phyloP scores from a whole-genome alignment of 2,329 filamentous ascomycete genomes.

The Septoria linicola region DNA sequence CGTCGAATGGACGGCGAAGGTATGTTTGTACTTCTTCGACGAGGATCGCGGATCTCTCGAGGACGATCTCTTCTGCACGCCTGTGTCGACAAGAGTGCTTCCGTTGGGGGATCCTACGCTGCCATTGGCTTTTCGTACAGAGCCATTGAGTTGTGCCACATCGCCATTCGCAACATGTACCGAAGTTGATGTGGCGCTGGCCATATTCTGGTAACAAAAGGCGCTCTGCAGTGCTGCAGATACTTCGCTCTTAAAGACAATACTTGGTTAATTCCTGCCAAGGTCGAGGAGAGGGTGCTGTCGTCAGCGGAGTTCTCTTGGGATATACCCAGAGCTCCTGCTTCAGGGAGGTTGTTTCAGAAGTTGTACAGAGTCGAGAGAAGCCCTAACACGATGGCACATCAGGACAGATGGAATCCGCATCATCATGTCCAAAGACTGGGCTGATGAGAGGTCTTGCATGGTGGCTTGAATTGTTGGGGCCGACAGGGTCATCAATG shows the following conservation, averaged over 20 bases:
- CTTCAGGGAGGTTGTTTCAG: too few relatives aligned
- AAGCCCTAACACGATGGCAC: too few relatives aligned
- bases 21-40: constrained; percentile 78
- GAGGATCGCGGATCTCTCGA: constrained; percentile 8
- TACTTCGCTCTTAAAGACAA: not conserved
- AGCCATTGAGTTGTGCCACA: constrained; percentile 7
- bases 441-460: too few relatives aligned
- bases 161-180: constrained; percentile 7
- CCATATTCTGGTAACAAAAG: not conserved
- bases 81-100: not conserved
- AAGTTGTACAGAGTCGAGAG: too few relatives aligned
- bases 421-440: not conserved
- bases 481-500: too few relatives aligned
- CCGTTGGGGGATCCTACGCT: not conserved
- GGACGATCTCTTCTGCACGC: not conserved
- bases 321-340: too few relatives aligned
- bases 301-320: not conserved
- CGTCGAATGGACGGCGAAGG: constrained; percentile 77
- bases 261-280: too few relatives aligned
- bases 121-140: not conserved
- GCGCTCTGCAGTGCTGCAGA: not conserved
- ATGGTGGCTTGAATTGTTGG: too few relatives aligned
- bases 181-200: constrained; percentile 7
- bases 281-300: not conserved
- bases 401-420: not conserved